Evolutionary conservation across 306 rosid species (phyloP).

Genomic region (Fragaria nilgerrensis): DNA sequence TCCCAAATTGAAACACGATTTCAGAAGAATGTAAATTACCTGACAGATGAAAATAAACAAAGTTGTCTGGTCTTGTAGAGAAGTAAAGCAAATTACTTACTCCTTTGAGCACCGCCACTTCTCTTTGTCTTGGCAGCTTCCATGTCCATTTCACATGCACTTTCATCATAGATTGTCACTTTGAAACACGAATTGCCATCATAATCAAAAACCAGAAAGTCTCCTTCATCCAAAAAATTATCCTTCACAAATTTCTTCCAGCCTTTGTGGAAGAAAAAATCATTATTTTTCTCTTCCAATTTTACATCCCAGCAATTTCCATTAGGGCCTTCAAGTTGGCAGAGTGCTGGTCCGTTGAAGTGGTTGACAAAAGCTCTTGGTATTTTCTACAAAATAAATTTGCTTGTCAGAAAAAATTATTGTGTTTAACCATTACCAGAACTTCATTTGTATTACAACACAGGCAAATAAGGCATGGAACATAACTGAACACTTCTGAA

Average conservation of each 20-base stretch:
- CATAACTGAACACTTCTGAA: background rate
- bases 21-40: background rate
- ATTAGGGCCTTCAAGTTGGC: background rate
- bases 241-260: slow-evolving; percentile 21
- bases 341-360: background rate
- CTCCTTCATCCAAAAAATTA: slow-evolving; percentile 6
- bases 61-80: background rate
- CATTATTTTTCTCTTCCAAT: background rate
- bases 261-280: slow-evolving; percentile 3
- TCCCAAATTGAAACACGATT: background rate
- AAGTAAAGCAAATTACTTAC: background rate
- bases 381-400: background rate
- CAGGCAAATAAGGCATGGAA: background rate
- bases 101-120: background rate
- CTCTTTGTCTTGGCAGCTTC: background rate
- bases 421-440: background rate
- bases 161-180: slow-evolving; percentile 1
- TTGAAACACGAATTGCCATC: background rate
- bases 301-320: slow-evolving; percentile 2
- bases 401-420: background rate
- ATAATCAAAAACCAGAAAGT: slow-evolving; percentile 16
- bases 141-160: slow-evolving; percentile 6
- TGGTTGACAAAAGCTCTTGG: background rate
- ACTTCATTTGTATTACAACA: background rate
- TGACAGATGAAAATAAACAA: background rate